phyloP scores from a whole-genome alignment of 2,329 filamentous ascomycete genomes.

The Trichoderma aggressivum region DNA sequence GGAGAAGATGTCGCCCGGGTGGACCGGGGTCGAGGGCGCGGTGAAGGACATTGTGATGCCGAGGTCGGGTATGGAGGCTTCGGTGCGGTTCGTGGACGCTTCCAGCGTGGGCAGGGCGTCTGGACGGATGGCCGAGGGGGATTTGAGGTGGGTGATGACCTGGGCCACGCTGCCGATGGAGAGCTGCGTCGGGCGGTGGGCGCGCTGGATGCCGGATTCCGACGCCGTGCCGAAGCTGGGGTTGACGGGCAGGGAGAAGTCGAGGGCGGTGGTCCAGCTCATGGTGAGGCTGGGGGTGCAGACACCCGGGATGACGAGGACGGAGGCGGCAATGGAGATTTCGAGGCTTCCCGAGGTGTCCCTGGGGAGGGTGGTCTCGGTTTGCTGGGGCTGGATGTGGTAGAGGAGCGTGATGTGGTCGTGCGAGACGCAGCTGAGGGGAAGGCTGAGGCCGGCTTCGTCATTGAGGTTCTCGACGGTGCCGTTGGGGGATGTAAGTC shows the following conservation, averaged over 20 bases:
- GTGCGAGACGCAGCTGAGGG: slow-evolving; percentile 62
- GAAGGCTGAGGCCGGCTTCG: slow-evolving; percentile 47
- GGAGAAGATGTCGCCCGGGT: slow-evolving; percentile 63
- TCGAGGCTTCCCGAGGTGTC: slow-evolving; percentile 51
- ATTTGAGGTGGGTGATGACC: slow-evolving; percentile 52
- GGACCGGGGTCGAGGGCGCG: slow-evolving; percentile 54
- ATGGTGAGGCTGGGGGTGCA: slow-evolving; percentile 63
- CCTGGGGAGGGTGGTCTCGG: slow-evolving; percentile 42
- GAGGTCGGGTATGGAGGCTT: slow-evolving; percentile 54
- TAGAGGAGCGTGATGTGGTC: slow-evolving; percentile 77
- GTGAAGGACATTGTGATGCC: slow-evolving; percentile 75
- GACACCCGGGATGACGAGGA: slow-evolving; percentile 50
- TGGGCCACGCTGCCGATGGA: slow-evolving; percentile 55
- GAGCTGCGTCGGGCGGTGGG: slow-evolving; percentile 61
- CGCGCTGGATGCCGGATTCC: slow-evolving; percentile 56
- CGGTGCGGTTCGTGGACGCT: slow-evolving; percentile 45
- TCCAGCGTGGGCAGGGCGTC: slow-evolving; percentile 60
- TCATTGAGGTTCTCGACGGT: slow-evolving; percentile 56
- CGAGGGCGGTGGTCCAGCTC: slow-evolving; percentile 65
- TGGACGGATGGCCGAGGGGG: slow-evolving; percentile 55
- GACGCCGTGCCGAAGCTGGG: slow-evolving; percentile 56
- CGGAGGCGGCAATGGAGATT: slow-evolving; percentile 59
- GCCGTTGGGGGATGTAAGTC: slow-evolving; percentile 56
- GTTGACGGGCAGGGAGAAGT: slow-evolving; percentile 65
- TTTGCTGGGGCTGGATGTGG: slow-evolving; percentile 53